Evolutionary conservation across 2,329 filamentous ascomycete species (phyloP).

Genomic region (Fusarium sp.): DNA sequence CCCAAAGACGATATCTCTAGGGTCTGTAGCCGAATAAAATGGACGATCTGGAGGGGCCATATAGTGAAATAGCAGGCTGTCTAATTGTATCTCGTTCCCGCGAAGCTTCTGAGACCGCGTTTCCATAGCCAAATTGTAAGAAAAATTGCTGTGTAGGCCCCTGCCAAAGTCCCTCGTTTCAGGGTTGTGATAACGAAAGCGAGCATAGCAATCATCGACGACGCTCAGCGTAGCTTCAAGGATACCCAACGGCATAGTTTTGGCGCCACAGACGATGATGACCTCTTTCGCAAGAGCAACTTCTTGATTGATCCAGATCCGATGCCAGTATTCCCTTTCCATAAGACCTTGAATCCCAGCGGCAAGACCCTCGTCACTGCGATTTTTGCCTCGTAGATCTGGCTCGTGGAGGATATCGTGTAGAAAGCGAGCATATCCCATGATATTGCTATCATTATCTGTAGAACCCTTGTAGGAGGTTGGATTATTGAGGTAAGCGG

Average conservation of each 20-base stretch:
- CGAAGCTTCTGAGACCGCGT: not conserved
- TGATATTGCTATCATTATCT: not conserved
- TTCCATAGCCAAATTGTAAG: not conserved
- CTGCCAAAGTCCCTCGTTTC: too few relatives aligned
- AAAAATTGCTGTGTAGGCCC: not conserved
- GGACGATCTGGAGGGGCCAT: not conserved
- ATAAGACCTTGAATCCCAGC: not conserved
- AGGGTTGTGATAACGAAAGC: not conserved
- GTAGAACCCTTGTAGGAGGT: not conserved
- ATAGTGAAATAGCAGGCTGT: not conserved
- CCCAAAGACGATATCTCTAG: conserved; percentile 33
- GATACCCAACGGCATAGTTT: not conserved
- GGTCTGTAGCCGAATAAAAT: conserved; percentile 20
- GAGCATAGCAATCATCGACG: not conserved
- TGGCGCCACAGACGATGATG: not conserved
- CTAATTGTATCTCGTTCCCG: not conserved
- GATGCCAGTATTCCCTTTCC: not conserved
- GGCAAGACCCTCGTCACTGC: not conserved
- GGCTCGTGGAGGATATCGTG: not conserved
- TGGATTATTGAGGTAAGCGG: not conserved
- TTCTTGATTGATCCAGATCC: conserved; percentile 11
- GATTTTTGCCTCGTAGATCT: not conserved
- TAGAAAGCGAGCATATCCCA: not conserved
- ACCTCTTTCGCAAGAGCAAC: not conserved
- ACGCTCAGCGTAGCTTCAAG: not conserved